Conservation (phyloP, 345 rosid genomes). For the Lagerstroemia speciosa region DNA sequence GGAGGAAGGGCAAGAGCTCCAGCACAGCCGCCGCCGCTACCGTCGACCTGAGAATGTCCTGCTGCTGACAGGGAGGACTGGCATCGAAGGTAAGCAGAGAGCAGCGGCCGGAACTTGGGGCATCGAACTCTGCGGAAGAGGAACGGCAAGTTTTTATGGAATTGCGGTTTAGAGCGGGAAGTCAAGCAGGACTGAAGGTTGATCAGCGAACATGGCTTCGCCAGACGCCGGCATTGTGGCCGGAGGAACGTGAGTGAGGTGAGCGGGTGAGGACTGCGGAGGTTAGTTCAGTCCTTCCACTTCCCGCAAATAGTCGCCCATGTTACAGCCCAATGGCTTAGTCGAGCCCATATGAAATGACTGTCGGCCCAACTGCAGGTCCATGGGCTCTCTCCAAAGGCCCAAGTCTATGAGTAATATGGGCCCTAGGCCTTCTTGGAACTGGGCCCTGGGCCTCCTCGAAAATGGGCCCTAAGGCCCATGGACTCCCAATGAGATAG, state of each 20-base stretch:
- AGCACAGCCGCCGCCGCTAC: slow-evolving; percentile 33
- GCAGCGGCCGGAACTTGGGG: slow-evolving; percentile 9
- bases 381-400: too few relatives aligned
- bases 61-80: slow-evolving; percentile 22
- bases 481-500: too few relatives aligned
- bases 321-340: too few relatives aligned
- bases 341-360: too few relatives aligned
- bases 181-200: slow-evolving; percentile 24
- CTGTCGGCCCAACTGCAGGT: too few relatives aligned
- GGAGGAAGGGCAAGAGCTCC: slow-evolving; percentile 48
- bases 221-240: slow-evolving; percentile 24
- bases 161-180: slow-evolving; percentile 26
- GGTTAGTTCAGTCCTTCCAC: not conserved
- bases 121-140: slow-evolving; percentile 6
- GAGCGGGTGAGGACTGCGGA: not conserved
- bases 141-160: slow-evolving; percentile 13
- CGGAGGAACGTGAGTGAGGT: not conserved
- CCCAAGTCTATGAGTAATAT: too few relatives aligned
- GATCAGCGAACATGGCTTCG: slow-evolving; percentile 22
- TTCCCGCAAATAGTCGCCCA: too few relatives aligned
- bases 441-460: too few relatives aligned
- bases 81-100: slow-evolving; percentile 19
- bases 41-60: slow-evolving; percentile 15
- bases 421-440: too few relatives aligned
- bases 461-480: too few relatives aligned